Conservation (phyloP, 306 rosid species). For the Cucumis sativus region DNA sequence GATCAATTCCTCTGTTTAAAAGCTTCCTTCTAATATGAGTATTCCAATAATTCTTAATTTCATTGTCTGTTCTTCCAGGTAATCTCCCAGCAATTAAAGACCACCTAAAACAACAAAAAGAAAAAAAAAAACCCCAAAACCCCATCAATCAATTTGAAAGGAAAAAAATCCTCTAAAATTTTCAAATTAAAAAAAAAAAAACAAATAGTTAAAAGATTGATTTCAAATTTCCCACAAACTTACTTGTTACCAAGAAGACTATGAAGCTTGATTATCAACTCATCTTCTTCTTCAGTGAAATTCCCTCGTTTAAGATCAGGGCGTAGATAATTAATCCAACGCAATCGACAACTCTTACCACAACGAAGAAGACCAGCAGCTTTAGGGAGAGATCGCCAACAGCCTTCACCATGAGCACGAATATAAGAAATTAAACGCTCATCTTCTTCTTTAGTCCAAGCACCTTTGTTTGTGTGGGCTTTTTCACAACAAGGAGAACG, state of each 20-base stretch:
- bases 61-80: slow-evolving; percentile 91
- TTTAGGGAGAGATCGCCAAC: slow-evolving; percentile 96
- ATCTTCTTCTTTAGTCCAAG: slow-evolving; percentile 98
- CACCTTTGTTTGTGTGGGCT: slow-evolving; percentile 98
- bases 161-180: background rate
- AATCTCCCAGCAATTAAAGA: slow-evolving; percentile 90
- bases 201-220: background rate
- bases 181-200: background rate
- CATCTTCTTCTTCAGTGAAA: slow-evolving; percentile 92
- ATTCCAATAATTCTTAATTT: slow-evolving; percentile 95
- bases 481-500: slow-evolving; percentile 96
- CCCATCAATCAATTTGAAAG: slow-evolving; percentile 10
- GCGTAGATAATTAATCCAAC: slow-evolving; percentile 95
- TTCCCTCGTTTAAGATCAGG: slow-evolving; percentile 96
- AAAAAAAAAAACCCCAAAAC: background rate
- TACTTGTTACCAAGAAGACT: slow-evolving; percentile 96
- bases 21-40: slow-evolving; percentile 96
- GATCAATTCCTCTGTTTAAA: slow-evolving; percentile 86
- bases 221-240: background rate
- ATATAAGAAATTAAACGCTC: slow-evolving; percentile 79
- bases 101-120: slow-evolving; percentile 42
- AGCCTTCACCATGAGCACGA: slow-evolving; percentile 88
- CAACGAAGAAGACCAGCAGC: slow-evolving; percentile 97
- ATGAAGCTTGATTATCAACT: slow-evolving; percentile 93
- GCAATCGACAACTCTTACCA: slow-evolving; percentile 91